Evolutionary conservation across 2,329 filamentous ascomycete species (phyloP).

Genomic region (Fusarium marasasianum): DNA sequence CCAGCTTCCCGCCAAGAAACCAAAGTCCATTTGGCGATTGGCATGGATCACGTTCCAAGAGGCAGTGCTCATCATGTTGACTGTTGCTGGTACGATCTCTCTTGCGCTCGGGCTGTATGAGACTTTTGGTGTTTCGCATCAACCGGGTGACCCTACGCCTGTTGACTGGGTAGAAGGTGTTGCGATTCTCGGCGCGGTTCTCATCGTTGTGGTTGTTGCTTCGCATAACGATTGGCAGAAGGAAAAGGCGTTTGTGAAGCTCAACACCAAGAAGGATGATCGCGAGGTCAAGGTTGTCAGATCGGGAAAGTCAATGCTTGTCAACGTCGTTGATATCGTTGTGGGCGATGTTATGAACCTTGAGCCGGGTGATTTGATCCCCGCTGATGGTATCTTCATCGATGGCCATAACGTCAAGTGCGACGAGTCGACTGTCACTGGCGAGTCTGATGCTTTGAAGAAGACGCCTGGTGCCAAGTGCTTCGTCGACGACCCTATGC

Average conservation of each 20-base stretch:
- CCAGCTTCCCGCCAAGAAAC: constrained; percentile 11
- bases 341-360: constrained; percentile 20
- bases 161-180: constrained; percentile 23
- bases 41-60: constrained; percentile 23
- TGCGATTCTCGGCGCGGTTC: constrained; percentile 16
- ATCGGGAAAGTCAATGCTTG: constrained; percentile 12
- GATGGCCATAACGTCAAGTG: constrained; percentile 23
- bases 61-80: constrained; percentile 12
- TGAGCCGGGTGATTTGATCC: constrained; percentile 17
- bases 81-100: constrained; percentile 15
- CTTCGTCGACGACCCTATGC: constrained; percentile 72
- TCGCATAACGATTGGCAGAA: constrained; percentile 26
- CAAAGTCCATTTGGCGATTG: constrained; percentile 17
- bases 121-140: neutral
- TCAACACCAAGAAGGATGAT: constrained; percentile 23
- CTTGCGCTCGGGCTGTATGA: constrained; percentile 13
- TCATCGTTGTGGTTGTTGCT: constrained; percentile 15
- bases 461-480: constrained; percentile 75
- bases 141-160: constrained; percentile 15
- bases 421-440: constrained; percentile 61
- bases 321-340: constrained; percentile 10
- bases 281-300: constrained; percentile 23
- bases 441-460: constrained; percentile 78
- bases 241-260: constrained; percentile 22
- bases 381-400: constrained; percentile 17